Base-by-base conservation (phyloP, 2,329 filamentous ascomycete genomes). In the Colletotrichum simmondsii region DNA sequence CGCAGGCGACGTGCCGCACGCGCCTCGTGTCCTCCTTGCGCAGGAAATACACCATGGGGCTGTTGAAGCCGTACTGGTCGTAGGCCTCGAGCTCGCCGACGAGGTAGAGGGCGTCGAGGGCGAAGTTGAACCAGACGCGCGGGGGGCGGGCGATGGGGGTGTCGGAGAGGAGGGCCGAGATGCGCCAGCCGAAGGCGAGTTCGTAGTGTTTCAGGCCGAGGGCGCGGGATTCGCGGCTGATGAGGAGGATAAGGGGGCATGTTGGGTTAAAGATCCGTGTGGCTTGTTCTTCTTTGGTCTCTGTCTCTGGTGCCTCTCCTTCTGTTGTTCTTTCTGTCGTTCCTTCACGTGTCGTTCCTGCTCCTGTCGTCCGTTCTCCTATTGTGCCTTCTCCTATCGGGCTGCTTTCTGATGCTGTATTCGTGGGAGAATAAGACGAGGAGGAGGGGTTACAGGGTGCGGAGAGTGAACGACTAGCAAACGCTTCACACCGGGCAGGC, bases 41-140 rank as follows among this genome's bases (percentile, higher is more conserved):
- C 24, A 88, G 73, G 76, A 87, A 88, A 76, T 87, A 87, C 59
- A 84, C 82, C 84, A 87, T 85, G 30, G 87, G 85, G 64, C 81
- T 80, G 80, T 83, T 85, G 81, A 86, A 84, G 30, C 85, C 86
- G 79, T 83, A 83, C 54, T 77, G 79, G 75, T 87, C 84, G 77
- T 81, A 83, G 14, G 85, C 84, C 79, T 88, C 85, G 12, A 88
- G 80, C 77, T 87, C 85, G 65, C 87, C 87, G 1, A 82, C 78
- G 53, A 88, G 81, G 72, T 86, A 84, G 30, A 88, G 79, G n/a
- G 83, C 80, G 79, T 88, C 87, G 32, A 79, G 79, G 28, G 70
- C 77, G 77, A 85, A 88, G 79, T 86, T 85, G 84, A 88, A 88
- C 81, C 83, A 88, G 16, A 84, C 81, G 32, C 79, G 79, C 2